Evolutionary conservation across 208 protist species (phyloP), one percentile per base, ranked within the genome.

Genomic region (Leishmania mexicana): DNA sequence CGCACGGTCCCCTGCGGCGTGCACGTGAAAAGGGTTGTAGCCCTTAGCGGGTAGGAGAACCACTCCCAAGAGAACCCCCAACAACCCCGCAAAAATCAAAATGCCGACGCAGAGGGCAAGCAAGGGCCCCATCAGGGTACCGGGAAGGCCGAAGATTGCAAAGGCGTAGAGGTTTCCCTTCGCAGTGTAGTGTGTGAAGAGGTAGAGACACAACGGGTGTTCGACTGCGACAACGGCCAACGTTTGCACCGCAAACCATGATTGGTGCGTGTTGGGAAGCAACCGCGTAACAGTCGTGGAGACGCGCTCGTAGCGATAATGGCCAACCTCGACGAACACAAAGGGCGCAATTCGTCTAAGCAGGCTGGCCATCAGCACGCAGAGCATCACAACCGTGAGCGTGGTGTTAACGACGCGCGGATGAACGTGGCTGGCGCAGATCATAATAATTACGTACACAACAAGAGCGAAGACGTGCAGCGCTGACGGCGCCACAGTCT

Each of bases 221-320:
- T 45, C 82, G 19, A 68, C 54, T 7, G 78, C 70, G 21, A 85
- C 45, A 62, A 71, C 78, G 1, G 54, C 82, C 62, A 85, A 73
- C 10, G 82, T 82, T 78, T 81, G 75, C 60, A 85, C 45, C 24
- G 62, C 62, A 40, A 82, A 62, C 78, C 82, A 85, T 13, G 82
- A 85, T 53, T 76, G 73, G 6, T 51, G 67, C 40, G 82, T 85
- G 62, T 79, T 82, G 76, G 82, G 78, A 54, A 85, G 58, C 57
- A 82, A 62, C 3, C 73, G 77, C 8, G 82, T 85, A 10, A 82
- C 64, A 8, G 78, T 80, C 49, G 62, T 38, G 28, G 77, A 53
- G n/a, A 85, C 82, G 42, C 78, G 82, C 60, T 79, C 64, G 74
- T 82, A 82, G 40, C 78, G 82, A 75, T 75, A 79, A 60, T 80